Evolutionary conservation across 1,284 basidiomycete genomes (phyloP).

Genomic region (Phylloboletellus chloephorus): DNA sequence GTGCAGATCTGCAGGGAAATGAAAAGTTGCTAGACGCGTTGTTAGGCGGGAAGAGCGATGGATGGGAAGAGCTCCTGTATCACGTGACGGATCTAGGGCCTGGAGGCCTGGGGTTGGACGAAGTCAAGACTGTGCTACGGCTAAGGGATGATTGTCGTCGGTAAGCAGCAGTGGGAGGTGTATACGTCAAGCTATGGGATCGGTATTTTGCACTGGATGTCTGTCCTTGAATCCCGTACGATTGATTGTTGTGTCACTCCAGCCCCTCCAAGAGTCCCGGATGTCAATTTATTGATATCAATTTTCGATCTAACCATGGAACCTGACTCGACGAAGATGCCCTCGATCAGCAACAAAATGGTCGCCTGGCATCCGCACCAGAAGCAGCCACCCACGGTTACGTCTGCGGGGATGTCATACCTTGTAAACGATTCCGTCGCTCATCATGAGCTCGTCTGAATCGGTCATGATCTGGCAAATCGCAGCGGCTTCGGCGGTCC

Average conservation of each 20-base stretch:
- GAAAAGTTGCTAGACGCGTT: constrained; percentile 14
- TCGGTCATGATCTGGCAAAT: constrained; percentile 79
- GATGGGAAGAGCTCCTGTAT: constrained; percentile 29
- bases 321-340: no score
- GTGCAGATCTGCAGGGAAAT: constrained; percentile 37
- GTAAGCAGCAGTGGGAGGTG: not conserved
- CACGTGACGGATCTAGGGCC: constrained; percentile 24
- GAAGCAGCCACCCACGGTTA: not conserved
- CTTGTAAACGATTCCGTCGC: constrained; percentile 74
- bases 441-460: constrained; percentile 84
- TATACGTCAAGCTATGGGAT: no score
- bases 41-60: constrained; percentile 15
- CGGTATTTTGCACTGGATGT: no score
- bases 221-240: not conserved
- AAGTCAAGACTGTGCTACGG: constrained; percentile 27
- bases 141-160: constrained; percentile 27
- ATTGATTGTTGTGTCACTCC: no score
- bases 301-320: no score
- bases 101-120: constrained; percentile 22
- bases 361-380: not conserved
- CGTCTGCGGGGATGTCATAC: constrained; percentile 37
- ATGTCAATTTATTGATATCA: no score
- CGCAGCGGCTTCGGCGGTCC: constrained; percentile 72
- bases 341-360: constrained; percentile 4
- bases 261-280: no score